Base-by-base conservation (phyloP, 345 rosid genomes). In the Gossypioides kirkii region DNA sequence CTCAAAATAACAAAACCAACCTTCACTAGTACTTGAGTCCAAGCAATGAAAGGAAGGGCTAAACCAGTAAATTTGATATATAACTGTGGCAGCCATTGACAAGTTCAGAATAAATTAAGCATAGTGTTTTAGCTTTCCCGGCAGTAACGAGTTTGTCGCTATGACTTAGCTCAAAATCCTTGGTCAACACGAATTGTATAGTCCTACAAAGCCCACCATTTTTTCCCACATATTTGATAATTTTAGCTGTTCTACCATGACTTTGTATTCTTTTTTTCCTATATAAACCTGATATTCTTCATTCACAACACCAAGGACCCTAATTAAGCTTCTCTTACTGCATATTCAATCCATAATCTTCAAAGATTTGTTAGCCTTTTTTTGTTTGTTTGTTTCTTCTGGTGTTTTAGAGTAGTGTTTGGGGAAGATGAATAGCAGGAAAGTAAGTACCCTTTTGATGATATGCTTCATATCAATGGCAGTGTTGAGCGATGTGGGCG, bases 401-500 rank as follows among this genome's bases (percentile, higher is more conserved):
- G 47, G 56, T 14, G 38, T 14, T 55, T 8, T 8, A 26, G 10
- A 2, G 14, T 45, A 66, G 7, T 23, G 12, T 53, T 20, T 25
- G 9, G 12, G 12, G 60, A 73, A 32, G 13, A 79, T 76, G 85
- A 46, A 50, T 61, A 77, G 63, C 43, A 49, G 54, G 36, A 85
- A 71, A 14, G 3, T 61, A 4, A 50, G 66, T 12, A 61, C 69
- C 45, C 41, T 82, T 69, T 25, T 82, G 73, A 20, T 79, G 22
- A 59, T 81, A 25, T 74, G 80, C 6, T 70, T 81, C 17, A 7
- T 85, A 36, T 80, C 67, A 1, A 42, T 70, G n/a, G 77, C 71
- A 6, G 8, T 81, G 28, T 13, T 78, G 36, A 84, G 83, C 71
- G 73, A 71, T 3, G 42, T 68, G 23, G n/a, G 46, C 0, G 87